Base-by-base conservation (phyloP, 2,329 filamentous ascomycete genomes). In the Claviceps sp. region DNA sequence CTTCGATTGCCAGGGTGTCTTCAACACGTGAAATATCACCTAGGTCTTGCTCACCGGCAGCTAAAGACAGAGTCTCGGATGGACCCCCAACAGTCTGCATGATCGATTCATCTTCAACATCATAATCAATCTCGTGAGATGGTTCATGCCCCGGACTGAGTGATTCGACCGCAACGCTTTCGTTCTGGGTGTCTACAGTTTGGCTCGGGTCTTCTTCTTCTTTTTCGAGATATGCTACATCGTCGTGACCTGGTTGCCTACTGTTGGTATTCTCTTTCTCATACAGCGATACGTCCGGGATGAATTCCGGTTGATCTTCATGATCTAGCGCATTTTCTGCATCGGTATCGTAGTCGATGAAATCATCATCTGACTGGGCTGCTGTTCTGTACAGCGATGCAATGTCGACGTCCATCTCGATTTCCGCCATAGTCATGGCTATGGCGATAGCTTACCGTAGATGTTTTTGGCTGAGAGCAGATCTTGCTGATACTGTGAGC, bases 331-430 rank as follows among this genome's bases (percentile, higher is more conserved):
- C 16, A 26, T 50, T 51, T n/a, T 57, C 52, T 34, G 56, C 47
- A 43, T 64, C 68, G 50, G 62, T 66, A 34, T 70, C 68, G 42
- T 68, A 70, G 52, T 68, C 63, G 48, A 70, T 67, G 24, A 68
- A 56, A 52, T 70, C 68, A 14, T 68, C 62, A 41, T 68, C 64
- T 7, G 56, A 53, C 24, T 56, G 59, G 5, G 48, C 51, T 22
- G 60, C 61, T 7, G 61, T 48, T 40, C 53, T 56, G 37, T 57
- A 54, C 37, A 63, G 62, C 39, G 59, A 59, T 37, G 54, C 53
- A 52, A 61, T 51, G 44, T 67, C 63, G 41, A 66, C 55, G 41
- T 67, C 65, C 59, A 67, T 65, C 24, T 65, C 62, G 17, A 63
- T 56, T 17, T 62, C 63, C 5, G 62, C 54, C 63, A 65, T 65